Base-by-base conservation (phyloP, 2,329 filamentous ascomycete species). In the Calonectria honghensis region DNA sequence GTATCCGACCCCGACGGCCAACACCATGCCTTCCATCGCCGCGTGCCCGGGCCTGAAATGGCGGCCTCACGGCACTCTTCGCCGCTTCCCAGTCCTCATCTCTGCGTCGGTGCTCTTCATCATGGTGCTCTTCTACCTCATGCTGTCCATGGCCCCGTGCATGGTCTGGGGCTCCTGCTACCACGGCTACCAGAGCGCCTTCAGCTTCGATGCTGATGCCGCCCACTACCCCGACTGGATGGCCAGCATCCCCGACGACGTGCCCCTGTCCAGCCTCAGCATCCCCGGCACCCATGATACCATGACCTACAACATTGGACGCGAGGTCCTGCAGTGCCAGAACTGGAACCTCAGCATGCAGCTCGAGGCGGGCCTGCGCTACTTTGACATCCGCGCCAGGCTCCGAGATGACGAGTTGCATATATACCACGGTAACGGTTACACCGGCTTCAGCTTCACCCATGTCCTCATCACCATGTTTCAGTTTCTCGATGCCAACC, bases 251-350 rank as follows among this genome's bases (percentile, higher is more conserved):
- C 86, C 87, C 35, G 86, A 89, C 79, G 75, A 81, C 32, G 81
- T 84, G 45, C 83, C 81, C 59, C 80, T 90, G 41, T 84, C 87
- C 39, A 84, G 81, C 66, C 83, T 90, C 52, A 89, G 88, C 59
- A 86, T 90, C 73, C 89, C 89, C 0, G 89, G 89, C 37, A 90
- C 89, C 2, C 89, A 90, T 82, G 88, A 90, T 79, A 89, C 88
- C 31, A 86, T 90, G 86, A 90, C 89, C 24, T 88, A 87, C 76
- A 79, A 82, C 57, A 82, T 88, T 70, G 77, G 73, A 35, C 77
- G 80, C 54, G 82, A 84, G 72, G 70, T 74, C 11, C 84, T 86
- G 66, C 85, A 88, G 79, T 89, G 88, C 79, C 89, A 90, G 81
- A 89, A 88, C 78, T 84, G 84, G 76, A 85, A 85, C 76, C 83